Percentiles rank a stretch among this genome's conserved stretches.
phyloP scores from a whole-genome alignment of 768 basidiomycete species.

The Rhodotorula diobovata region DNA sequence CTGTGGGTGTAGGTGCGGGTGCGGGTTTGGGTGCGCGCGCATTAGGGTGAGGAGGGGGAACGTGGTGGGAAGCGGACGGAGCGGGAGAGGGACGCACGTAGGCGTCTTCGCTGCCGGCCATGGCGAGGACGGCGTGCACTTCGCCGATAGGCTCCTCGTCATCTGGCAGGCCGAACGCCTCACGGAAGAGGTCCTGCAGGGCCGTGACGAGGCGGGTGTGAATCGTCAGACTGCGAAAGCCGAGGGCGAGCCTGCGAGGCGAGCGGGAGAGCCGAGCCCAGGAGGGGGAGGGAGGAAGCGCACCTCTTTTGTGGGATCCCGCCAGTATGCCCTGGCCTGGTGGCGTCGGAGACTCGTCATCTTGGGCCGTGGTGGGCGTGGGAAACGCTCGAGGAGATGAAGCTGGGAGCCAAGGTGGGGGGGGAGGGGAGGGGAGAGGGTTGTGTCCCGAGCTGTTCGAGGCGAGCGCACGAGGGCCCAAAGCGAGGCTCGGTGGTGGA shows the following conservation, averaged over 20 bases:
- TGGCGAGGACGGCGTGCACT: conserved; percentile 40
- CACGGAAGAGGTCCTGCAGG: conserved; percentile 32
- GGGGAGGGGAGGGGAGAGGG: neutral
- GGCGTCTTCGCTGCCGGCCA: conserved; percentile 39
- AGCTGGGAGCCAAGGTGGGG: neutral
- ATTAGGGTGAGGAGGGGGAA: too few relatives aligned
- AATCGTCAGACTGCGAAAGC: too few relatives aligned
- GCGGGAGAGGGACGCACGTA: conserved; percentile 29
- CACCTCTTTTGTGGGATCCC: conserved; percentile 20
- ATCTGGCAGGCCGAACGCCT: conserved; percentile 41
- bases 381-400: neutral
- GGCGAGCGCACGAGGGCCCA: too few relatives aligned
- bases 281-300: neutral
- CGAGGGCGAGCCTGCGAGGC: neutral
- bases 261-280: accelerated
- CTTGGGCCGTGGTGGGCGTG: neutral
- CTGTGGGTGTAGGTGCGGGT: conserved; percentile 53
- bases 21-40: neutral
- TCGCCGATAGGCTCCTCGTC: conserved; percentile 39
- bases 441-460: too few relatives aligned
- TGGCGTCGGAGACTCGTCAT: conserved; percentile 18
- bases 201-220: too few relatives aligned
- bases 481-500: too few relatives aligned
- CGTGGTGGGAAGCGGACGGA: neutral
- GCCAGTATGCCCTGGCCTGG: conserved; percentile 14